Conservation (phyloP, 2,329 filamentous ascomycete species). For the Phialophora macrospora region DNA sequence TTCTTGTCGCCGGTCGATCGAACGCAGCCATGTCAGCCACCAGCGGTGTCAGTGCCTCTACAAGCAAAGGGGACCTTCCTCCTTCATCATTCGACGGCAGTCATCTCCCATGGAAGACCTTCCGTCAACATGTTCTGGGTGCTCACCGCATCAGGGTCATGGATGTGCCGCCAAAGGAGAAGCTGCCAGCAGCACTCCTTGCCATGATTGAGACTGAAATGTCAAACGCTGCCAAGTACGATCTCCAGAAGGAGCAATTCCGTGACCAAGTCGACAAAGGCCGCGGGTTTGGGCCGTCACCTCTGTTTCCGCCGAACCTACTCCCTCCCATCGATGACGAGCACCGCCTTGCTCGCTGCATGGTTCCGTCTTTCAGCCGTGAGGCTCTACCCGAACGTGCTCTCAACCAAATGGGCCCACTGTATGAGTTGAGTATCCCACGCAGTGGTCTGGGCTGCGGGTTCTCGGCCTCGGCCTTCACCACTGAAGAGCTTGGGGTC, state of each 20-base stretch:
- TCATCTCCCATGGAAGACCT: constrained; percentile 36
- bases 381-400: constrained; percentile 37
- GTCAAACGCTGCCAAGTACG: constrained; percentile 27
- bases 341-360: constrained; percentile 33
- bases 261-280: constrained; percentile 33
- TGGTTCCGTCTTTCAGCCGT: constrained; percentile 36
- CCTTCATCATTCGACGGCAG: constrained; percentile 33
- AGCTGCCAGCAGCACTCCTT: constrained; percentile 31
- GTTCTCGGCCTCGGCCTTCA: constrained; percentile 33
- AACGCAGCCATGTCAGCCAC: constrained; percentile 17
- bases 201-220: constrained; percentile 32
- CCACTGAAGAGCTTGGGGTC: constrained; percentile 26
- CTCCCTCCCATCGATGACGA: constrained; percentile 35
- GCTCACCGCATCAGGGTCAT: constrained; percentile 36
- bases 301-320: constrained; percentile 38
- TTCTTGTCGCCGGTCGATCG: background rate
- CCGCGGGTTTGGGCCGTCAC: constrained; percentile 36
- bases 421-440: constrained; percentile 35
- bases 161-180: constrained; percentile 30
- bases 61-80: constrained; percentile 23
- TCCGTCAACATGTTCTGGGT: constrained; percentile 35
- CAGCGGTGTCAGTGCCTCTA: background rate
- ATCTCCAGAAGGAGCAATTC: constrained; percentile 31
- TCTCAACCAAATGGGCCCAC: constrained; percentile 26
- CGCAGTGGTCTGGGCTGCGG: constrained; percentile 37